Conservation (phyloP, 257 asterid genomes). For the Solanum paucissectum region DNA sequence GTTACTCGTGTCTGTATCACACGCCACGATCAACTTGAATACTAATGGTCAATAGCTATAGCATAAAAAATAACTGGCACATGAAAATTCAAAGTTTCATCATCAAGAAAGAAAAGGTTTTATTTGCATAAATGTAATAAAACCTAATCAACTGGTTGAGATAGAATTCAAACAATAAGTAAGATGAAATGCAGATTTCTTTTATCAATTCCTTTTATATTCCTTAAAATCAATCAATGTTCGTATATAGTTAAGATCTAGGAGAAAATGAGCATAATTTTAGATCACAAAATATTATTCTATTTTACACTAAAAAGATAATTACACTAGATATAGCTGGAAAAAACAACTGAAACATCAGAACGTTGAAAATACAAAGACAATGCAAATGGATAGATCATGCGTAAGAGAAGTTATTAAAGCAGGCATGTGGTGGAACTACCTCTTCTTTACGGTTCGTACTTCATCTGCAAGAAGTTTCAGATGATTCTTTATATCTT, state of each 20-base stretch:
- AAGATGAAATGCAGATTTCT: neutral
- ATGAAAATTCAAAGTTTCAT: neutral
- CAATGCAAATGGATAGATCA: neutral
- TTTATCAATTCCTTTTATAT: neutral
- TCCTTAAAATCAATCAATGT: neutral
- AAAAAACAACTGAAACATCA: neutral
- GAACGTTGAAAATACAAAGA: neutral
- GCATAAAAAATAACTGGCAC: neutral
- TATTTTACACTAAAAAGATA: neutral
- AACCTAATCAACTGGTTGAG: neutral
- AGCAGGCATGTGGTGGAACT: neutral
- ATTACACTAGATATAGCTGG: neutral
- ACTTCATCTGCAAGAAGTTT: constrained; percentile 41
- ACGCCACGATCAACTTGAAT: neutral
- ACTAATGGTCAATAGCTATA: neutral
- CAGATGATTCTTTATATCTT: constrained; percentile 32
- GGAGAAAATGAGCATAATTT: neutral
- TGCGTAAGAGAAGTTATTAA: neutral
- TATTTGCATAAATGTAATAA: neutral
- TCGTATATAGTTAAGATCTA: neutral
- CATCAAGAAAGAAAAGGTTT: neutral
- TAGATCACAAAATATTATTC: neutral
- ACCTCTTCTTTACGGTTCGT: constrained; percentile 49
- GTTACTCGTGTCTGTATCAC: neutral
- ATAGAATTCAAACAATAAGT: neutral